Evolutionary conservation across 1,139 yeast species (phyloP), one percentile per base, ranked within the genome.

Genomic region (Suhomyces guaymorum): DNA sequence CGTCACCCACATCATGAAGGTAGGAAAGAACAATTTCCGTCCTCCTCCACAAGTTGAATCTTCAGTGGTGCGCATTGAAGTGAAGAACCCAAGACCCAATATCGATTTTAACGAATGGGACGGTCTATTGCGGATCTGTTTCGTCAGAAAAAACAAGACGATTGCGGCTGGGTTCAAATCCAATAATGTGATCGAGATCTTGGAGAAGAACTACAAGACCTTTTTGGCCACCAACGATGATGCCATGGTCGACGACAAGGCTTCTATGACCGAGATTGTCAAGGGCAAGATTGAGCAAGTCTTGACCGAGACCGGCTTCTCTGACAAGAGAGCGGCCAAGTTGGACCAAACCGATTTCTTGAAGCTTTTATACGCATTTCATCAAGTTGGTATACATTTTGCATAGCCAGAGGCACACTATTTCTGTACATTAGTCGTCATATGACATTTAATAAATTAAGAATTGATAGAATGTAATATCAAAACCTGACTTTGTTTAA

Each of bases 31-130:
- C 59, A 92, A 92, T 57, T 92, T 92, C 71, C 75, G 97, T 47
- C 99, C 99, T 24, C 99, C 99, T 14, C 99, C 99, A 38, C 92
- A 92, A 60, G 99, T 92, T 41, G 99, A 92, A 61, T 88, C 97
- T 0, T 83, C 95, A 26, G 98, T 92, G 32, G 97, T 92, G 14
- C 77, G 96, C 55, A 81, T 92, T 34, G 98, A 90, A 60, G 81
- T 94, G 39, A 92, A 92, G 59, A 73, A 66, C 38, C 98, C 98
- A 33, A 77, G 97, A 49, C 98, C 98, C 5, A 80, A 85, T 49
- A 80, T 92, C 24, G 96, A 89, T 55, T 90, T 82, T 57, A 78
- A 84, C 54, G 98, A 92, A 61, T 92, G 98, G 98, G 98, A 92
- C 56, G 98, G 98, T 3, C 69, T 94, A 29, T 70, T 92, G 46